Percentiles rank a stretch among this genome's conserved stretches.
Evolutionary conservation across 768 basidiomycete species (phyloP).

Genomic region (Psilocybe subaeruginosa): DNA sequence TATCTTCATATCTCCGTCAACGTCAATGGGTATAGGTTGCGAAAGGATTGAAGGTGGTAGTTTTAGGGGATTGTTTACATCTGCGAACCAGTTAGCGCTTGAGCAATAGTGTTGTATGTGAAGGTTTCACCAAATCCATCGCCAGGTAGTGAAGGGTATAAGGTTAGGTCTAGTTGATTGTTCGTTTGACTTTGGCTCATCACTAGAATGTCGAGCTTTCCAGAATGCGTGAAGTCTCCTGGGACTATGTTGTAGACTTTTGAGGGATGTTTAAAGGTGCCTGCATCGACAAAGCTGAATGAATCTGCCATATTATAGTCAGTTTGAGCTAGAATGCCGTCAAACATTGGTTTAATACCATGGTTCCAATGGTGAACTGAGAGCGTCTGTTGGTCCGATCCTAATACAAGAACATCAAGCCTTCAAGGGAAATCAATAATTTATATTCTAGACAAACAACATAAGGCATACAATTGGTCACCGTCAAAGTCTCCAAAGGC

Average conservation of each 20-base stretch:
- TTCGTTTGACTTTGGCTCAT: slow-evolving; percentile 65
- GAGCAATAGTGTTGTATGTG: not conserved
- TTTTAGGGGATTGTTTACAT: slow-evolving; percentile 44
- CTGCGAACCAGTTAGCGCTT: slow-evolving; percentile 25
- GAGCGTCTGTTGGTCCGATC: slow-evolving; percentile 76
- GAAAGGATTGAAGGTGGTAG: slow-evolving; percentile 67
- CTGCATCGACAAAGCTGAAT: slow-evolving; percentile 56
- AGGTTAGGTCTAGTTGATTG: slow-evolving; percentile 60
- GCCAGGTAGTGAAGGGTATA: slow-evolving; percentile 67
- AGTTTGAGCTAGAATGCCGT: not conserved
- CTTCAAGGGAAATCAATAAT: slow-evolving; percentile 39
- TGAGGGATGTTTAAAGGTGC: slow-evolving; percentile 55
- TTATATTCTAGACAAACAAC: not conserved
- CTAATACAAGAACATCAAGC: slow-evolving; percentile 79
- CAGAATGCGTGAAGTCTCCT: slow-evolving; percentile 92
- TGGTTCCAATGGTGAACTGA: slow-evolving; percentile 83
- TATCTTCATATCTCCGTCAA: slow-evolving; percentile 87
- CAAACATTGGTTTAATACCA: slow-evolving; percentile 41
- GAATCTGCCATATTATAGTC: slow-evolving; percentile 42
- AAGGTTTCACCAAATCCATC: slow-evolving; percentile 69
- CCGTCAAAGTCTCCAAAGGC: slow-evolving; percentile 97
- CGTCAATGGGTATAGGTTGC: slow-evolving; percentile 87
- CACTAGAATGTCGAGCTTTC: slow-evolving; percentile 86
- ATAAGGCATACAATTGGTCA: slow-evolving; percentile 81
- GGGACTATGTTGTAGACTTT: slow-evolving; percentile 84